Percentiles rank a stretch among this genome's conserved stretches.
Evolutionary conservation across 1,284 basidiomycete species (phyloP).

Genomic region (Bjerkandera adusta): DNA sequence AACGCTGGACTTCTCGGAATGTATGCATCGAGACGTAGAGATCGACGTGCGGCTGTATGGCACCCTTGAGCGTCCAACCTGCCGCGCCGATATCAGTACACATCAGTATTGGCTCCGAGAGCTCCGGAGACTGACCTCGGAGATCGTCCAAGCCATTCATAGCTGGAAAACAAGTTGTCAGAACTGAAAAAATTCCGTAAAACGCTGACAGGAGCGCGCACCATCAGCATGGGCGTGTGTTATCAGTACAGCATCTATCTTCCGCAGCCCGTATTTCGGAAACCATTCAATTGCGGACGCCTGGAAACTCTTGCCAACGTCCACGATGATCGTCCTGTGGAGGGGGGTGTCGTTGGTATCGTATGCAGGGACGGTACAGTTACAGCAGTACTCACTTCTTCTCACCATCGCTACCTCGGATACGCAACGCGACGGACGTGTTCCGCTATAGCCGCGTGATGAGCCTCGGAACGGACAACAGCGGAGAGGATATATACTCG

Average conservation of each 20-base stretch:
- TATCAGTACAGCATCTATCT: slow-evolving; percentile 76
- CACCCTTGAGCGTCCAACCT: slow-evolving; percentile 73
- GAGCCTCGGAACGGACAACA: not conserved
- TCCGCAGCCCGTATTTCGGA: slow-evolving; percentile 68
- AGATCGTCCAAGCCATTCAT: slow-evolving; percentile 85
- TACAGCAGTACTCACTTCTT: slow-evolving; percentile 43
- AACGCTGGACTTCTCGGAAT: slow-evolving; percentile 58
- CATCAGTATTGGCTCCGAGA: slow-evolving; percentile 9
- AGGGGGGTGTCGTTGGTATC: not conserved
- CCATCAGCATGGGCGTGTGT: slow-evolving; percentile 82
- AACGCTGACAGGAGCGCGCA: slow-evolving; percentile 30
- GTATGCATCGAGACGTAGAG: slow-evolving; percentile 69
- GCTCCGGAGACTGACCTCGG: slow-evolving; percentile 47
- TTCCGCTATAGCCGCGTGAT: slow-evolving; percentile 44
- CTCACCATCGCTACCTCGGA: slow-evolving; percentile 48
- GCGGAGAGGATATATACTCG: slow-evolving; percentile 31
- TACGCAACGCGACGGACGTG: slow-evolving; percentile 64
- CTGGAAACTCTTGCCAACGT: slow-evolving; percentile 81
- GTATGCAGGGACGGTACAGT: not conserved
- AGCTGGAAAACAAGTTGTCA: slow-evolving; percentile 41
- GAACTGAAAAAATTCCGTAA: slow-evolving; percentile 4
- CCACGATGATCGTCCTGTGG: slow-evolving; percentile 70
- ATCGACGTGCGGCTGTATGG: slow-evolving; percentile 72
- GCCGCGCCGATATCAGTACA: slow-evolving; percentile 12
- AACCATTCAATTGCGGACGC: slow-evolving; percentile 78